Evolutionary conservation across 2,329 filamentous ascomycete genomes (phyloP).

Genomic region (Knoxdaviesia proteae): DNA sequence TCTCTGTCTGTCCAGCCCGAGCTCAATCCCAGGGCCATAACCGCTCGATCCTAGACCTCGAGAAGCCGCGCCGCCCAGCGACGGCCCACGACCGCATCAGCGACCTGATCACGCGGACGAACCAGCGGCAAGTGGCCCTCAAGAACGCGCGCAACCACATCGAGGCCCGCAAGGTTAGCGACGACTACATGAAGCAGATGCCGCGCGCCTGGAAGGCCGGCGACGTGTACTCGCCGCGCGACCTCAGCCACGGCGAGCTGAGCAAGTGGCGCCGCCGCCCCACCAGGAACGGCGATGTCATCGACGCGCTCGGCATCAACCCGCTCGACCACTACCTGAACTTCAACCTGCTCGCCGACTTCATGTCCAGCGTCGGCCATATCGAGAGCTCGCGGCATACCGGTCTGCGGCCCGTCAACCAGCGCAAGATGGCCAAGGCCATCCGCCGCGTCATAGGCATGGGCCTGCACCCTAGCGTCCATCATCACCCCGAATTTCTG

Average conservation of each 20-base stretch:
- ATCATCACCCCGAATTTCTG: slow-evolving; percentile 71
- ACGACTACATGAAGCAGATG: slow-evolving; percentile 40
- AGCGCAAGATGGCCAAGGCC: slow-evolving; percentile 82
- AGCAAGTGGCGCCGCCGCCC: slow-evolving; percentile 52
- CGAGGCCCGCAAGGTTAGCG: slow-evolving; percentile 15
- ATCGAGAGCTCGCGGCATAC: slow-evolving; percentile 62
- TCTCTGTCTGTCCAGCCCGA: too few species aligned
- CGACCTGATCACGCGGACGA: slow-evolving; percentile 7
- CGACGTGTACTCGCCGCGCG: slow-evolving; percentile 80
- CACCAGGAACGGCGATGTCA: slow-evolving; percentile 42
- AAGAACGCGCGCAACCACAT: slow-evolving; percentile 7
- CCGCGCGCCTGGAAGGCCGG: slow-evolving; percentile 53
- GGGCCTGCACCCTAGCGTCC: slow-evolving; percentile 78
- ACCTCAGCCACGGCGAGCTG: slow-evolving; percentile 61
- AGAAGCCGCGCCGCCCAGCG: slow-evolving; percentile 6
- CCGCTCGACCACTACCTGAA: slow-evolving; percentile 88
- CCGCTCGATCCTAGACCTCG: slow-evolving; percentile 7
- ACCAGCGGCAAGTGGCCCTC: slow-evolving; percentile 4
- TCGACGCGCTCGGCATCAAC: slow-evolving; percentile 62
- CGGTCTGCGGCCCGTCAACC: slow-evolving; percentile 70
- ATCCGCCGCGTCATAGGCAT: slow-evolving; percentile 74
- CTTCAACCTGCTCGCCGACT: slow-evolving; percentile 78
- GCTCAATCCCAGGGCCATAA: too few species aligned
- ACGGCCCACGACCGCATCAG: slow-evolving; percentile 6
- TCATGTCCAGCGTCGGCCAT: slow-evolving; percentile 63